Base-by-base conservation (phyloP, 148 eudicot genomes). In the Heliamphora exappendiculata region DNA sequence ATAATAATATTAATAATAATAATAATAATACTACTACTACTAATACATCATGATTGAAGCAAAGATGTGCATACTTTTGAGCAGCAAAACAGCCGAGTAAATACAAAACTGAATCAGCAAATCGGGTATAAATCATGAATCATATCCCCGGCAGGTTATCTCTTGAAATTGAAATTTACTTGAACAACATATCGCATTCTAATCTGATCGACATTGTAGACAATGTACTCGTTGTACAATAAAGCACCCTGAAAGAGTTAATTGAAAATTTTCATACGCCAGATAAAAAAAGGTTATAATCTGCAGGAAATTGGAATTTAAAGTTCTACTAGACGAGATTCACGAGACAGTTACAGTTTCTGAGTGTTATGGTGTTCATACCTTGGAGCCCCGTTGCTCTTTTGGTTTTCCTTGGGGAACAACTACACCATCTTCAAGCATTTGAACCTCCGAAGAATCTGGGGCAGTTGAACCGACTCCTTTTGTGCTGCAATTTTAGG, bases 391-490 rank as follows among this genome's bases (percentile, higher is more conserved):
- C 29, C 26, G 68, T 72, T 83, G 84, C 82, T 89, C 64, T 44
- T 83, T 84, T 49, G 99, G 98, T 76, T 82, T 85, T 75, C 96
- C 99, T 12, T 79, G 81, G 59, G 99, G 99, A 42, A 95, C 99
- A 42, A 87, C 74, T 7, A 83, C 86, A 54, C 97, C 97, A 84
- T 88, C 94, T 65, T 93, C 89, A 72, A 91, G 93, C 60, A 80
- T 82, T 67, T 76, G 79, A 47, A 85, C 84, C 76, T 91, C 81
- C 2, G 90, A 87, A 51, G 80, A 66, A 85, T 93, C 88, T 57
- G 97, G 97, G 62, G 90, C 91, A 44, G 96, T 92, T 42, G 78
- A 53, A 47, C 99, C 99, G 74, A 95, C 91, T 84, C 99, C 99
- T 88, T 95, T 95, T 12, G 99, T 93, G 84, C 99, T 95, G 93